Conservation (phyloP, 2,329 filamentous ascomycete species). For the Talaromyces sp. region DNA sequence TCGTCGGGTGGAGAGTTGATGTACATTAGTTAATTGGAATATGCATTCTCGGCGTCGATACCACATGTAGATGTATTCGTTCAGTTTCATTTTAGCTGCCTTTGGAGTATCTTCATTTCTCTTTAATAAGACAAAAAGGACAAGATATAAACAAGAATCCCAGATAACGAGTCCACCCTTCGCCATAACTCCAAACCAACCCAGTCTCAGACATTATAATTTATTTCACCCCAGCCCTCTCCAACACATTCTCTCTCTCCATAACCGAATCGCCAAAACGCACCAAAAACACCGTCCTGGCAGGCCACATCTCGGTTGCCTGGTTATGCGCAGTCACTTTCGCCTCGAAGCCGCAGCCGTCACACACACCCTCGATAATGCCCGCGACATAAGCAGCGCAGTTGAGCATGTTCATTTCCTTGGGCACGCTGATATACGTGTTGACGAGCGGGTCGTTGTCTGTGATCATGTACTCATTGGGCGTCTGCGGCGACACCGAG, state of each 20-base stretch:
- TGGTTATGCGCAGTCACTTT: slow-evolving; percentile 84
- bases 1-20: slow-evolving; percentile 27
- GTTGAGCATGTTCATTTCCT: slow-evolving; percentile 94
- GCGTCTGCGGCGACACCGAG: slow-evolving; percentile 71
- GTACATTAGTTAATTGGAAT: background rate
- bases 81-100: background rate
- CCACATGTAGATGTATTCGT: slow-evolving; percentile 1
- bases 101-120: too few relatives aligned
- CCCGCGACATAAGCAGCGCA: slow-evolving; percentile 94
- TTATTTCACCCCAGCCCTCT: slow-evolving; percentile 52
- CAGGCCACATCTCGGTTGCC: slow-evolving; percentile 80
- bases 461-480: slow-evolving; percentile 97
- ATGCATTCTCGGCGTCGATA: background rate
- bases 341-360: slow-evolving; percentile 84
- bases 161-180: background rate
- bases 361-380: slow-evolving; percentile 91
- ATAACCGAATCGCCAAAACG: slow-evolving; percentile 89
- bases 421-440: slow-evolving; percentile 85
- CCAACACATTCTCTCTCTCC: slow-evolving; percentile 81
- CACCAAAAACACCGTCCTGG: slow-evolving; percentile 91
- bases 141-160: background rate
- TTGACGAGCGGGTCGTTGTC: slow-evolving; percentile 98
- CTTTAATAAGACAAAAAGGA: background rate
- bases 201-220: slow-evolving; percentile 5
- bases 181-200: background rate